These are phyloP conservation scores for Neonectria neomacrospora DNA, from an alignment of 2,329 filamentous ascomycete species.

Conservation along the genomic window DNA sequence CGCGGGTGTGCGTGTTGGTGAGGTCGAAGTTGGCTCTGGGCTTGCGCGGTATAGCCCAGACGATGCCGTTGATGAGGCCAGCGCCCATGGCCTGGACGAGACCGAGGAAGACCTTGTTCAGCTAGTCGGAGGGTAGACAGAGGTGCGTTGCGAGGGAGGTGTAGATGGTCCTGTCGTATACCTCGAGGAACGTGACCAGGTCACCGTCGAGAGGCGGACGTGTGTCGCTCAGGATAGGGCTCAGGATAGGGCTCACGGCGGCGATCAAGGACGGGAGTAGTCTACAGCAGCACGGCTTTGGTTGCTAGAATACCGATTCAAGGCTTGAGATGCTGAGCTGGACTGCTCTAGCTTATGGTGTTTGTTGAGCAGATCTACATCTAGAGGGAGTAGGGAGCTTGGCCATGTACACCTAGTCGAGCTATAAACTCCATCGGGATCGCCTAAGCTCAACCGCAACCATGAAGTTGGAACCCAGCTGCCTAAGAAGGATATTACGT, in stretches of 20 bases:
- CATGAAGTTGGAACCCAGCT: no score
- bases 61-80: slow-evolving; percentile 52
- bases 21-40: slow-evolving; percentile 39
- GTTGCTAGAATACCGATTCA: neutral
- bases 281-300: neutral
- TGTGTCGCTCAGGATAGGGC: slow-evolving; percentile 51
- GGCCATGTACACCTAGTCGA: no score
- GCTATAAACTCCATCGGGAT: neutral
- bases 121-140: slow-evolving; percentile 44
- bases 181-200: slow-evolving; percentile 45
- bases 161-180: slow-evolving; percentile 51
- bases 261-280: neutral
- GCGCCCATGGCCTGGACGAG: slow-evolving; percentile 41
- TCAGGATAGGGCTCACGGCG: slow-evolving; percentile 53
- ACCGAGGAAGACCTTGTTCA: slow-evolving; percentile 48
- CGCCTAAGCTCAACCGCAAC: no score
- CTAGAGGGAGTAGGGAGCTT: no score
- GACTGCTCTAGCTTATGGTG: neutral
- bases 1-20: slow-evolving; percentile 21
- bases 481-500: no score
- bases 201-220: slow-evolving; percentile 47
- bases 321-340: neutral
- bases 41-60: slow-evolving; percentile 50
- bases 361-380: neutral
- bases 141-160: slow-evolving; percentile 57